Base-by-base conservation (phyloP, 2,329 filamentous ascomycete genomes). In the Epicoccum sorghinum region DNA sequence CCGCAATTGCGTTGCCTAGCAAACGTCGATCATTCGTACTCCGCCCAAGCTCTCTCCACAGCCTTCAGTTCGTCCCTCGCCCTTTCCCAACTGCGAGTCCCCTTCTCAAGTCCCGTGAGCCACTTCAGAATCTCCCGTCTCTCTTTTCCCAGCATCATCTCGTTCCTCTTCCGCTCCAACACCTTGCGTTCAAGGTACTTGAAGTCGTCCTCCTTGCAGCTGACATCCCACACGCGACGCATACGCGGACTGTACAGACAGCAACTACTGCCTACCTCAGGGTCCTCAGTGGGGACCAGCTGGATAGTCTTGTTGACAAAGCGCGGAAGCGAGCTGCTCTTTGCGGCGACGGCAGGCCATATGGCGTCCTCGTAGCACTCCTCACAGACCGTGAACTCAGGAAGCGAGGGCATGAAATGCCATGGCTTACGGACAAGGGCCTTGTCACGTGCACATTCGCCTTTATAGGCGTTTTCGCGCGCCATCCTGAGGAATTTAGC, bases 321-420 rank as follows among this genome's bases (percentile, higher is more conserved):
- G 8, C 62, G 62, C 0, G 73, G 70, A 2, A 75, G 53, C 3
- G 63, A 58, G 9, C 59, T 35, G 81, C 75, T 3, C 81, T 78
- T 27, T 81, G 78, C 40, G 87, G 75, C 45, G n/a, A 47, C 24
- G 6, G 86, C 79, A 0, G 92, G 91, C 74, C 83, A 85, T n/a
- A 96, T 85, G 0, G 91, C 83, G 22, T 91, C 86, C 13, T 90
- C 84, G 70, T 89, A 96, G 73, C 93, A 98, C 73, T 93, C 90
- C 60, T 89, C 86, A 74, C 93, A 98, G 4, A 96, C 88, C 0
- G 89, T 91, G 65, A 96, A 86, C 42, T 92, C 84, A 0, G 89
- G 90, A 0, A 96, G 77, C 12, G 84, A 80, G 0, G 89, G 85
- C 72, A 96, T 91, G 50, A 84, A 86, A 72, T 96, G 87, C 93